phyloP scores from a whole-genome alignment of 2,329 filamentous ascomycete species.

The Davidsoniella australis region DNA sequence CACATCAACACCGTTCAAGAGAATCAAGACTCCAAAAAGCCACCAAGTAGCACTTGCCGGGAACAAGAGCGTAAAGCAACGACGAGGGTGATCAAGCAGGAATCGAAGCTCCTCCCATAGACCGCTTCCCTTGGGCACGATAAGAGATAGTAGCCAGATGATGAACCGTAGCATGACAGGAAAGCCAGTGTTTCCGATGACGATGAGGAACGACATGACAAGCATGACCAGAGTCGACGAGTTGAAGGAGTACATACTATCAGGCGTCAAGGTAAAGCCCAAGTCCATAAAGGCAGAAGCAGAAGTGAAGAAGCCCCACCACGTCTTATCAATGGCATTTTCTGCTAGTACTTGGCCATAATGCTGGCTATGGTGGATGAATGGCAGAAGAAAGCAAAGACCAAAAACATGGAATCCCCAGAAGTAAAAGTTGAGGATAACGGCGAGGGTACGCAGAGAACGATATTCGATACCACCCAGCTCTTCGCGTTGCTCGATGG shows the following conservation, averaged over 20 bases:
- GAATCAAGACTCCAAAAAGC: conserved; percentile 71
- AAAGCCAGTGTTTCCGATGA: conserved; percentile 91
- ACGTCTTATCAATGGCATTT: conserved; percentile 47
- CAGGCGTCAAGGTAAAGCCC: conserved; percentile 80
- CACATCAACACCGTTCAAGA: conserved; percentile 70
- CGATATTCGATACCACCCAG: conserved; percentile 93
- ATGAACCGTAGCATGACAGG: conserved; percentile 86
- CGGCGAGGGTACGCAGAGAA: conserved; percentile 67
- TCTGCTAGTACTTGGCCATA: conserved; percentile 50
- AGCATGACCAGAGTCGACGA: conserved; percentile 59
- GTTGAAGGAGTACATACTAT: conserved; percentile 87
- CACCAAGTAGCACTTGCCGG: conserved; percentile 86
- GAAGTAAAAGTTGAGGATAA: conserved; percentile 66
- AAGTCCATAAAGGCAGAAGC: conserved; percentile 86
- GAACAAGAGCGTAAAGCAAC: conserved; percentile 91
- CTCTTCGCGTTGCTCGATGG: conserved; percentile 83
- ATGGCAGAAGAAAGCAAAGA: conserved; percentile 57
- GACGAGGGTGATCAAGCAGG: conserved; percentile 80
- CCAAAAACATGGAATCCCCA: conserved; percentile 68
- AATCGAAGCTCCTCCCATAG: conserved; percentile 85
- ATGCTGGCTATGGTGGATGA: conserved; percentile 48
- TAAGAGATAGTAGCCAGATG: conserved; percentile 64
- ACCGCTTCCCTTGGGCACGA: conserved; percentile 46
- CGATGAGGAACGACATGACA: conserved; percentile 67
- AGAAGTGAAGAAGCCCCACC: conserved; percentile 88